Percentiles rank a stretch among this genome's conserved stretches.
These are phyloP conservation scores for Cadophora gregata DNA, from an alignment of 2,329 filamentous ascomycete genomes.

Conservation along the genomic window DNA sequence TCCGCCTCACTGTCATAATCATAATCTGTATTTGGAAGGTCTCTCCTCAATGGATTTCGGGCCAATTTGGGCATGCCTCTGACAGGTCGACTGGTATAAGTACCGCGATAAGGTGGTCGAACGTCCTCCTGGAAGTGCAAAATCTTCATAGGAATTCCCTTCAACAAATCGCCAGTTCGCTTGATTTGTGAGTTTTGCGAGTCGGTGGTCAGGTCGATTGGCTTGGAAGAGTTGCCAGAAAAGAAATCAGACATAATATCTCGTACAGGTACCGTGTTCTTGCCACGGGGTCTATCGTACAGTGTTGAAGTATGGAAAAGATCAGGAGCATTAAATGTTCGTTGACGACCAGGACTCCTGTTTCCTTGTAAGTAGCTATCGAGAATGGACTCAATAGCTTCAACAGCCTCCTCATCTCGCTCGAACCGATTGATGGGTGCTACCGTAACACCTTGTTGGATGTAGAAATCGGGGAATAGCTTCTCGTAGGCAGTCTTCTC, in stretches of 20 bases:
- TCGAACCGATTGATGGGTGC: conserved; percentile 62
- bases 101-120: conserved; percentile 74
- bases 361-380: conserved; percentile 58
- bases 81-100: conserved; percentile 58
- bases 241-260: conserved; percentile 43
- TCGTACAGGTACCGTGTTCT: conserved; percentile 34
- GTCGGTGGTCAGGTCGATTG: conserved; percentile 43
- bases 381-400: conserved; percentile 57
- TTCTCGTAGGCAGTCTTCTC: conserved; percentile 62
- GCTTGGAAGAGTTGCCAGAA: conserved; percentile 33
- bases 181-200: conserved; percentile 43
- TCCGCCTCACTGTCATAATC: conserved; percentile 88
- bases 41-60: conserved; percentile 57
- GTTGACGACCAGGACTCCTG: conserved; percentile 51
- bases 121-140: conserved; percentile 66
- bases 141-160: conserved; percentile 41
- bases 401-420: conserved; percentile 62
- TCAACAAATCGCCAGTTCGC: conserved; percentile 33
- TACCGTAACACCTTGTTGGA: conserved; percentile 75
- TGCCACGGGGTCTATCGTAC: conserved; percentile 51
- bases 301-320: conserved; percentile 52
- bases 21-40: conserved; percentile 71
- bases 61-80: conserved; percentile 56
- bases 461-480: conserved; percentile 80
- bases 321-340: conserved; percentile 52